Percentiles rank a stretch among this genome's conserved stretches.
These are phyloP conservation scores for Podila horticola DNA, from an alignment of 192 early-diverging fungal species.

Conservation along the genomic window DNA sequence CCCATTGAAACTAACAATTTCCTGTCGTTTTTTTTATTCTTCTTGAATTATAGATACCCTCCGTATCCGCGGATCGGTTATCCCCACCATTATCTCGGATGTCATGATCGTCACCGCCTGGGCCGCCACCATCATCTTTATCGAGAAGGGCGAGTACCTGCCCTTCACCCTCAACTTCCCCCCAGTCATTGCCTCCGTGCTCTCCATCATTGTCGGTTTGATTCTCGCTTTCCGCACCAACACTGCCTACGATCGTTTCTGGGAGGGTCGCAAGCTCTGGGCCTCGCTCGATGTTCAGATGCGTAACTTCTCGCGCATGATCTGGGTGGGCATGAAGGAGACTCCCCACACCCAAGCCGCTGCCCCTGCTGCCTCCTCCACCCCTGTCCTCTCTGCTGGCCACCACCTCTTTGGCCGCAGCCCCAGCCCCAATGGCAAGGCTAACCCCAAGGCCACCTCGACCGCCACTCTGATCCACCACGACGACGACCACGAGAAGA, in stretches of 20 bases:
- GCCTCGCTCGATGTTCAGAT: constrained; percentile 70
- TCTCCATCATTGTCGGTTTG: constrained; percentile 69
- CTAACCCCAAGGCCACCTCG: constrained; percentile 9
- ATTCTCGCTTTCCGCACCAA: constrained; percentile 88
- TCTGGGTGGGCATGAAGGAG: constrained; percentile 67
- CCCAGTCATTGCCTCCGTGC: constrained; percentile 31
- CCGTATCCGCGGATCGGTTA: constrained; percentile 47
- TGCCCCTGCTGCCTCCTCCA: background rate
- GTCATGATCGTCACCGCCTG: constrained; percentile 32
- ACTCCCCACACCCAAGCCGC: background rate
- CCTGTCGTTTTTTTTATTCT: too few species aligned
- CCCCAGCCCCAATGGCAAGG: constrained; percentile 3
- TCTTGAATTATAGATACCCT: constrained; percentile 13
- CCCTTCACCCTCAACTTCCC: constrained; percentile 17
- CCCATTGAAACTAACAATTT: background rate
- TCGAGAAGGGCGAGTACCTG: constrained; percentile 13
- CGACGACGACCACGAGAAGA: constrained; percentile 64
- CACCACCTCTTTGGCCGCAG: constrained; percentile 31
- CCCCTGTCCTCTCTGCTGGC: background rate
- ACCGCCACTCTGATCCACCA: constrained; percentile 17
- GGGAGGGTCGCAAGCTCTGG: constrained; percentile 91
- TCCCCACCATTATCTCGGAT: constrained; percentile 32
- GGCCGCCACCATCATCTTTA: background rate
- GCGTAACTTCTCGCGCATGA: constrained; percentile 71
- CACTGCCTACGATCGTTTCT: constrained; percentile 79